Evolutionary conservation across 179 eudicot genomes (phyloP).

Genomic region (Spergularia azorica): DNA sequence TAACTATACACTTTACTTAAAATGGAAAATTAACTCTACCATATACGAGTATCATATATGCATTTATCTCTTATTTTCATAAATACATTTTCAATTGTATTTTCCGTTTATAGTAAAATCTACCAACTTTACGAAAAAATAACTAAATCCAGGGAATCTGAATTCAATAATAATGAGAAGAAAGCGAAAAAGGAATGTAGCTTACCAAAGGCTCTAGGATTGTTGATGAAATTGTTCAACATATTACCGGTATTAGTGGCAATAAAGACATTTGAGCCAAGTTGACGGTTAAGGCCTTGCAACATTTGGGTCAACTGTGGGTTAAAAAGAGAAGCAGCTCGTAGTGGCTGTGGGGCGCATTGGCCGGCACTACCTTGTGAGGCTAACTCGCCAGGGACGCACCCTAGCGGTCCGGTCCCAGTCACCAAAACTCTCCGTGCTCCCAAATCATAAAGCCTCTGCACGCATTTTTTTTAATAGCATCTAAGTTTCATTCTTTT

Average conservation of each 20-base stretch:
- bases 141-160: too few relatives aligned
- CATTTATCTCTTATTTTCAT: too few relatives aligned
- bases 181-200: too few relatives aligned
- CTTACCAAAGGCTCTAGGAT: conserved; percentile 43
- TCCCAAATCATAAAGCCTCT: conserved; percentile 46
- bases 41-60: too few relatives aligned
- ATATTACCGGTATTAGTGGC: conserved; percentile 36
- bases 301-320: conserved; percentile 37
- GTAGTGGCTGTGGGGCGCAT: conserved; percentile 37
- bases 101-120: too few relatives aligned
- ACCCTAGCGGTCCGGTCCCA: conserved; percentile 48
- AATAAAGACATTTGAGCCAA: conserved; percentile 40
- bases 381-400: conserved; percentile 46
- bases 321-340: conserved; percentile 38
- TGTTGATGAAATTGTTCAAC: conserved; percentile 35
- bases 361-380: conserved; percentile 27
- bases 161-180: neutral
- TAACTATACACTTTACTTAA: too few relatives aligned
- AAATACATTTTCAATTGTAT: too few relatives aligned
- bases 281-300: conserved; percentile 26
- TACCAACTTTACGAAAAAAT: too few relatives aligned
- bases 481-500: too few relatives aligned
- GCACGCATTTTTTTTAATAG: neutral
- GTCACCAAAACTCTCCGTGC: conserved; percentile 45
- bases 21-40: too few relatives aligned